Evolutionary conservation across 208 protist species (phyloP).

Genomic region (Crithidia thermophila): DNA sequence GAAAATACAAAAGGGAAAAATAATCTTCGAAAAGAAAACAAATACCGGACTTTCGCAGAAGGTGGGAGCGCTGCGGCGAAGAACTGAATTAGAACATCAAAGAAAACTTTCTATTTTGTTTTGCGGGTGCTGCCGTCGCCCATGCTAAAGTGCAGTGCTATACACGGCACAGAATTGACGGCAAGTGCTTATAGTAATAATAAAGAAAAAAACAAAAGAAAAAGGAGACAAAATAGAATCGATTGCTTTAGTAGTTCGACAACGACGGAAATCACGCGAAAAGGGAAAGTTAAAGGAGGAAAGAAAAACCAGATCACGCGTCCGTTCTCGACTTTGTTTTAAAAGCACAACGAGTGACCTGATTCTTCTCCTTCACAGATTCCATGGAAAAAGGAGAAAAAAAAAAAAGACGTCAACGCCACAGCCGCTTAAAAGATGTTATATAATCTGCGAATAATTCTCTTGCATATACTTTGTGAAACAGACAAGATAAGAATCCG

Average conservation of each 20-base stretch:
- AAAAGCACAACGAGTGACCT: no score
- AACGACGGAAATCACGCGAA: no score
- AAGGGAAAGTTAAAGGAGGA: no score
- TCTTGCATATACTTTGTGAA: no score
- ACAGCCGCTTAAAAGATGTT: no score
- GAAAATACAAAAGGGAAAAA: neutral
- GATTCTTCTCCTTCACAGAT: no score
- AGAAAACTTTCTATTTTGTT: neutral
- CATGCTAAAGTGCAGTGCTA: neutral
- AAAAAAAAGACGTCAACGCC: neutral
- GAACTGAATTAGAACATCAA: neutral
- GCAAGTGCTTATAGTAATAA: neutral
- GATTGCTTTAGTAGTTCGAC: no score
- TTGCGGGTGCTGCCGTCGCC: neutral
- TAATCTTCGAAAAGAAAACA: neutral
- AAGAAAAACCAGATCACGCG: no score
- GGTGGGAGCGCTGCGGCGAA: neutral
- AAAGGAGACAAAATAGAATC: neutral
- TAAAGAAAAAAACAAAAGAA: neutral
- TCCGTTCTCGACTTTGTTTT: no score
- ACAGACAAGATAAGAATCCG: no score
- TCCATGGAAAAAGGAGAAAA: constrained; percentile 8
- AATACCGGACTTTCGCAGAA: neutral
- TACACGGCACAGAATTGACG: neutral
- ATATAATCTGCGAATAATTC: no score